These are phyloP conservation scores for Cyberlindnera bimundalis DNA, from an alignment of 805 yeast species.

Conservation along the genomic window DNA sequence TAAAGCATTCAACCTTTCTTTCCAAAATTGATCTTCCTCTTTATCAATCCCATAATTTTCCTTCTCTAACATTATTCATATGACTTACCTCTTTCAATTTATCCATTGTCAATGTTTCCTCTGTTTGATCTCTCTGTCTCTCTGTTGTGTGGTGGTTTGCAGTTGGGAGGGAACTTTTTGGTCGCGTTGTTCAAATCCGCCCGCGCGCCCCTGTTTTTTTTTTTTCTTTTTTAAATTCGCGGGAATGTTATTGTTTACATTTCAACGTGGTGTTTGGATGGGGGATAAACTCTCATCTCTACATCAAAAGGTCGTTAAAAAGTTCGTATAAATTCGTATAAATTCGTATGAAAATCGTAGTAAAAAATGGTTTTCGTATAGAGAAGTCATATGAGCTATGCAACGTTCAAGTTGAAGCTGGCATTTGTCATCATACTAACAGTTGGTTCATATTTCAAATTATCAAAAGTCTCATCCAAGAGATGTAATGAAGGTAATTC, in stretches of 20 bases:
- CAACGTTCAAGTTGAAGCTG: conserved; percentile 20
- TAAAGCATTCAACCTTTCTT: too few relatives aligned
- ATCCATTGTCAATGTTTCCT: conserved; percentile 18
- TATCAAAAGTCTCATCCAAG: neutral
- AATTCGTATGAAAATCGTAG: too few relatives aligned
- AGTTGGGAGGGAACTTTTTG: too few relatives aligned
- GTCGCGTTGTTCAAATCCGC: too few relatives aligned
- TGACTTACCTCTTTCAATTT: conserved; percentile 26
- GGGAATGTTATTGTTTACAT: conserved; percentile 14
- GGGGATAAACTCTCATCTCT: too few relatives aligned
- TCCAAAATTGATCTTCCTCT: too few relatives aligned
- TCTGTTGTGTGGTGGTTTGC: neutral
- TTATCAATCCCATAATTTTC: too few relatives aligned
- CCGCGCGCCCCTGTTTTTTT: too few relatives aligned
- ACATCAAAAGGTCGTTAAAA: too few relatives aligned
- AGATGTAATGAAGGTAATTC: conserved; percentile 8
- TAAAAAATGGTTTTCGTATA: too few relatives aligned
- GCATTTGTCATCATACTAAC: conserved; percentile 16
- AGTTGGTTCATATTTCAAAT: conserved; percentile 8
- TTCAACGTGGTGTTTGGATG: conserved; percentile 2
- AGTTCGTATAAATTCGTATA: too few relatives aligned
- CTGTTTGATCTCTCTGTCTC: neutral
- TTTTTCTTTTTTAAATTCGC: neutral
- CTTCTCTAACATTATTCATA: neutral
- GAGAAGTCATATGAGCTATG: too few relatives aligned